Evolutionary conservation across 495 filamentous ascomycete species (phyloP).

Genomic region (Talaromyces liani): DNA sequence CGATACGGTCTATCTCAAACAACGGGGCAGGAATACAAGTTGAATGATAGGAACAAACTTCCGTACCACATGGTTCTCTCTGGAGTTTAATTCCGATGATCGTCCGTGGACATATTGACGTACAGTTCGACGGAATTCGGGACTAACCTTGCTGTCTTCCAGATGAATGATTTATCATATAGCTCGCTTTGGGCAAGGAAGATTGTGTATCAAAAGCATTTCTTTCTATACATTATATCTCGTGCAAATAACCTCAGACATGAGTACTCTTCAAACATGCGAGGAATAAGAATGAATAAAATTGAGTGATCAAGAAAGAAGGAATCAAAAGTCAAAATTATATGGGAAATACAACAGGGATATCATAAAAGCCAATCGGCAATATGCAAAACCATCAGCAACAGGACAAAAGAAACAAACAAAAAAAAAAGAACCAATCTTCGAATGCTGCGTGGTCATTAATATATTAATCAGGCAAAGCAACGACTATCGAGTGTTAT

Average conservation of each 20-base stretch:
- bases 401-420: neutral
- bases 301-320: slow-evolving; percentile 13
- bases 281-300: neutral
- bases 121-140: neutral
- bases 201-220: neutral
- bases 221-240: neutral
- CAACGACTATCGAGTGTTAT: slow-evolving; percentile 4
- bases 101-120: neutral
- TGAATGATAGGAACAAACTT: neutral
- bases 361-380: slow-evolving; percentile 25
- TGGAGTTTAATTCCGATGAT: neutral
- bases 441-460: slow-evolving; percentile 10
- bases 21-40: neutral
- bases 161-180: neutral
- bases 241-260: neutral
- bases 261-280: neutral
- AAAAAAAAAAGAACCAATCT: slow-evolving; percentile 8
- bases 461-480: slow-evolving; percentile 4
- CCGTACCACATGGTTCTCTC: neutral
- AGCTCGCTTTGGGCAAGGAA: neutral
- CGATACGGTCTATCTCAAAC: neutral
- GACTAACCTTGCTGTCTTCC: neutral
- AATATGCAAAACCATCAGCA: slow-evolving; percentile 7
- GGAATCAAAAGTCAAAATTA: neutral
- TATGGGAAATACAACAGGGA: slow-evolving; percentile 26